phyloP scores from a whole-genome alignment of 1,139 yeast species.

The Geotrichum candidum region DNA sequence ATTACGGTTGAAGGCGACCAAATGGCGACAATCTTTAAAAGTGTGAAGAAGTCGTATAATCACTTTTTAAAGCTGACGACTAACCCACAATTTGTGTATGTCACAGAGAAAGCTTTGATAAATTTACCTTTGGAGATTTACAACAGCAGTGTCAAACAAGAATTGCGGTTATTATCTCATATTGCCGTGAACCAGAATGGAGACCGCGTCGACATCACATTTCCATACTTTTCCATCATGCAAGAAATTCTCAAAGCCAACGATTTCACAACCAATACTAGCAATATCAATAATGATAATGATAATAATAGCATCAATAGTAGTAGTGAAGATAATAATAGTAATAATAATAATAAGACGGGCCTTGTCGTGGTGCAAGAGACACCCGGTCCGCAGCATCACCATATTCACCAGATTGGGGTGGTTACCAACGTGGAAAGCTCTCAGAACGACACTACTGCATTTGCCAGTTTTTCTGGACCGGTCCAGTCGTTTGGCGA shows the following conservation, averaged over 20 bases:
- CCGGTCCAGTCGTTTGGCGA: neutral
- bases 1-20: neutral
- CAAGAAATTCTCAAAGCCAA: neutral
- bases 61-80: neutral
- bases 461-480: neutral
- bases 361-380: neutral
- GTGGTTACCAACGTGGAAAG: neutral
- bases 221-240: neutral
- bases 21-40: neutral
- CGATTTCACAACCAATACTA: neutral
- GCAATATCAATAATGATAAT: neutral
- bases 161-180: neutral
- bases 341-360: neutral
- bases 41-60: neutral
- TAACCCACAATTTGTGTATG: neutral
- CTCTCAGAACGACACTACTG: neutral
- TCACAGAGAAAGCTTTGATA: neutral
- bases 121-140: neutral
- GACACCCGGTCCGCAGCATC: neutral
- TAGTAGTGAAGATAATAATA: neutral
- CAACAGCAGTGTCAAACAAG: neutral
- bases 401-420: neutral
- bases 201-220: neutral
- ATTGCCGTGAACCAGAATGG: neutral
- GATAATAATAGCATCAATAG: neutral